Evolutionary conservation across 2,329 filamentous ascomycete genomes (phyloP), one percentile per base, ranked within the genome.

Genomic region (Hypoxylon sp.): DNA sequence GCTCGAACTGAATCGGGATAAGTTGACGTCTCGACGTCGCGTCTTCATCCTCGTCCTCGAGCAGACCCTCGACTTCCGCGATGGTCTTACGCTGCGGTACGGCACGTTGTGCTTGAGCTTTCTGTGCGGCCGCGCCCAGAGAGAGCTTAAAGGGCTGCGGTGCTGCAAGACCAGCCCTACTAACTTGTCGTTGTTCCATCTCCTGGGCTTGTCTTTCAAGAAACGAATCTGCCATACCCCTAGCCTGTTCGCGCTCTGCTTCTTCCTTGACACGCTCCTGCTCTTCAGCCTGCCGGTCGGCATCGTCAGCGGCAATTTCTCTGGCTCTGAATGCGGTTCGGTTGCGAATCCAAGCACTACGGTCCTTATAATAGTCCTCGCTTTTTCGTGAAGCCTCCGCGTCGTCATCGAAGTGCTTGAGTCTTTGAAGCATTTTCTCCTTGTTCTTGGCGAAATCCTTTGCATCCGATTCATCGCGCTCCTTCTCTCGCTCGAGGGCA

Each of bases 11-110:
- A 76, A 95, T 94, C 2, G 93, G 91, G 34, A 95, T 85, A 53
- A 97, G 88, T 60, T 89, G 90, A 6, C 92, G 87, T 78, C 90
- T 92, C 4, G 87, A 86, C 20, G 85, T 85, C 51, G 84, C 81
- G 51, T 91, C 87, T 66, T 95, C 91, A 74, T 98, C 95, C 77
- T 98, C 95, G 77, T 98, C 94, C 79, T 98, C 95, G 68, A 99
- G 83, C 0, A 99, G 83, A 30, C 93, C 93, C 81, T 98, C 95
- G 57, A 99, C 92, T 75, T 99, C 95, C 59, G 93, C 93, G 65
- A 97, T 90, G 0, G 93, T 97, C 64, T 93, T 90, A 62, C 92
- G 87, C 60, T 86, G 83, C 0, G 86, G 80, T 13, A 83, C 83
- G 0, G 80, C 79, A 41, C 84, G 81, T 60, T 86, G 85, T 0